Evolutionary conservation across 441 rosid genomes (phyloP).

Genomic region (Mallotus repandus): DNA sequence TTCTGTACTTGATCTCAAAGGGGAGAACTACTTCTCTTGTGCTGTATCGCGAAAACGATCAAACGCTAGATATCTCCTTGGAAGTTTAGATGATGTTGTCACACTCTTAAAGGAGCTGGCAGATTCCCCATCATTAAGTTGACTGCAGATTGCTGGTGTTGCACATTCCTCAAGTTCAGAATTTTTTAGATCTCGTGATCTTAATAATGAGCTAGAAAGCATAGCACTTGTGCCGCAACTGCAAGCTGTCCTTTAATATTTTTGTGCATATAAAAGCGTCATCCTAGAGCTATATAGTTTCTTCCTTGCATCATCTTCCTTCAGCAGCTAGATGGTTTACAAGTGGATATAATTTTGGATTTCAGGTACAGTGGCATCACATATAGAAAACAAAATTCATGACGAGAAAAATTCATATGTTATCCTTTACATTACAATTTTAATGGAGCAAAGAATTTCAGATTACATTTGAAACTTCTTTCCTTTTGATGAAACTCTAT

Average conservation of each 20-base stretch:
- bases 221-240: neutral
- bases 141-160: neutral
- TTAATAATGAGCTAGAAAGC: neutral
- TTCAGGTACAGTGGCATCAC: neutral
- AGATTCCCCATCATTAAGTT: constrained; percentile 1
- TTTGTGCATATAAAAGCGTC: constrained; percentile 5
- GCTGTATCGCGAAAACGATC: constrained; percentile 62
- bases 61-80: constrained; percentile 59
- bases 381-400: too few relatives aligned
- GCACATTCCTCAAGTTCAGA: neutral
- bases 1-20: constrained; percentile 65
- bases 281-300: neutral
- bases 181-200: neutral
- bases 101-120: constrained; percentile 50
- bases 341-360: neutral
- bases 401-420: neutral
- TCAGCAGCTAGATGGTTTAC: neutral
- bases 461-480: neutral
- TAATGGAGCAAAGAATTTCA: neutral
- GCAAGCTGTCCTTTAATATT: neutral
- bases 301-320: neutral
- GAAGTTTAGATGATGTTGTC: constrained; percentile 54
- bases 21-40: constrained; percentile 75
- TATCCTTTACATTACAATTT: neutral
- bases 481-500: neutral